These are phyloP conservation scores for Lagerstroemia speciosa DNA, from an alignment of 345 rosid genomes.

Conservation along the genomic window DNA sequence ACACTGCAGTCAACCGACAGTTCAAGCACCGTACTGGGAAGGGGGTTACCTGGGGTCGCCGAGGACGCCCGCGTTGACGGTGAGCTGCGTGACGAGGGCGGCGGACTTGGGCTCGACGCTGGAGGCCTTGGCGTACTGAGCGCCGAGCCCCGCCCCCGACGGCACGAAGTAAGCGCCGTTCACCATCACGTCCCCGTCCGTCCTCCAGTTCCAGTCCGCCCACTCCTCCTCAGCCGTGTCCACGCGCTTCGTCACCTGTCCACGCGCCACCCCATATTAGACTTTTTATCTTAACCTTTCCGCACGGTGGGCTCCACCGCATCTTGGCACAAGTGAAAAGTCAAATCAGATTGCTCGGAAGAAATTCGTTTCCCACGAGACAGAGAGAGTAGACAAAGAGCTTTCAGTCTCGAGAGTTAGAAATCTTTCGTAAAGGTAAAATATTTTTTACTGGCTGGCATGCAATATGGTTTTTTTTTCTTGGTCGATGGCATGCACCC, in stretches of 20 bases:
- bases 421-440: background rate
- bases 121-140: constrained; percentile 57
- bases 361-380: no score
- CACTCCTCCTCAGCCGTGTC: constrained; percentile 57
- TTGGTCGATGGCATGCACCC: no score
- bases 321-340: no score
- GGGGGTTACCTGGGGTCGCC: constrained; percentile 60
- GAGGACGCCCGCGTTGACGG: constrained; percentile 66
- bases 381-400: no score
- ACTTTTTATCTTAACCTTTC: no score
- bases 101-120: constrained; percentile 78
- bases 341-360: no score
- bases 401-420: background rate
- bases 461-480: no score
- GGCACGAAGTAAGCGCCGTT: constrained; percentile 96
- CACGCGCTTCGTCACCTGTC: constrained; percentile 92
- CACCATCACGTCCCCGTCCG: constrained; percentile 77
- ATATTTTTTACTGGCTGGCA: background rate
- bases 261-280: constrained; percentile 30
- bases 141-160: constrained; percentile 62
- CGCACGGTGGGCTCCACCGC: no score
- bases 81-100: constrained; percentile 46
- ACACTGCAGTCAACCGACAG: no score
- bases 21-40: background rate
- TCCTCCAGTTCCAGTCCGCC: constrained; percentile 91